A percentile compares a stretch with the other conserved stretches of the same genome.
Conservation (phyloP, 1,284 basidiomycete genomes). For the Abortiporus biennis region DNA sequence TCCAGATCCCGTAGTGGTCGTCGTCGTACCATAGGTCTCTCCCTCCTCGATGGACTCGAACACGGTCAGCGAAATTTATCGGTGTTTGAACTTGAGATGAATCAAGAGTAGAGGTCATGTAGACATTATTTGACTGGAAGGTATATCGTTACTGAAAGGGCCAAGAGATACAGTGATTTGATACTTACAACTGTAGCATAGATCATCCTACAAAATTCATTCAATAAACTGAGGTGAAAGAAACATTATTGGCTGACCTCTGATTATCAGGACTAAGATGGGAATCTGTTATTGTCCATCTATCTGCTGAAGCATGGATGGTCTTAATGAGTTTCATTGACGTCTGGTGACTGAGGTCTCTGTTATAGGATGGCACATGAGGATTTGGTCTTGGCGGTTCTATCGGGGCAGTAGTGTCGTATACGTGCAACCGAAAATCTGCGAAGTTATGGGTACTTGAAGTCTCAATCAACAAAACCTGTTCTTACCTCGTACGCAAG, state of each 20-base stretch:
- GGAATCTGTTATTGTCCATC: conserved; percentile 95
- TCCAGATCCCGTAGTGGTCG: conserved; percentile 76
- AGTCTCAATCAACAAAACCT: conserved; percentile 12
- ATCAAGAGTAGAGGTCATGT: conserved; percentile 82
- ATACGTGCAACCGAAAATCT: conserved; percentile 88
- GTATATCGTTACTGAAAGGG: not conserved
- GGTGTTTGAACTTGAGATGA: conserved; percentile 64
- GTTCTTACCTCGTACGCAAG: conserved; percentile 66
- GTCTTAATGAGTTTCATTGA: conserved; percentile 75
- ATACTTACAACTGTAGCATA: conserved; percentile 79
- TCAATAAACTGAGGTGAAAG: not conserved
- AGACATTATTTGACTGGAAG: conserved; percentile 61
- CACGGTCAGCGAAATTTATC: conserved; percentile 61
- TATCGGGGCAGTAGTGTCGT: conserved; percentile 63
- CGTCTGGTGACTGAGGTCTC: conserved; percentile 44
- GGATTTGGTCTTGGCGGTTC: conserved; percentile 13
- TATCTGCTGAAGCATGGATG: conserved; percentile 68
- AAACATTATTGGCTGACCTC: conserved; percentile 41
- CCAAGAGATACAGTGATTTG: not conserved
- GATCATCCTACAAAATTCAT: conserved; percentile 59
- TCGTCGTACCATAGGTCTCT: conserved; percentile 29
- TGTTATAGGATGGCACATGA: conserved; percentile 10
- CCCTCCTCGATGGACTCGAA: conserved; percentile 28
- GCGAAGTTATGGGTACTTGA: no score
- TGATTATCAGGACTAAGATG: conserved; percentile 90